Evolutionary conservation across 371 early-diverging fungal genomes (phyloP).

Genomic region (Apophysomyces trapeziformis): DNA sequence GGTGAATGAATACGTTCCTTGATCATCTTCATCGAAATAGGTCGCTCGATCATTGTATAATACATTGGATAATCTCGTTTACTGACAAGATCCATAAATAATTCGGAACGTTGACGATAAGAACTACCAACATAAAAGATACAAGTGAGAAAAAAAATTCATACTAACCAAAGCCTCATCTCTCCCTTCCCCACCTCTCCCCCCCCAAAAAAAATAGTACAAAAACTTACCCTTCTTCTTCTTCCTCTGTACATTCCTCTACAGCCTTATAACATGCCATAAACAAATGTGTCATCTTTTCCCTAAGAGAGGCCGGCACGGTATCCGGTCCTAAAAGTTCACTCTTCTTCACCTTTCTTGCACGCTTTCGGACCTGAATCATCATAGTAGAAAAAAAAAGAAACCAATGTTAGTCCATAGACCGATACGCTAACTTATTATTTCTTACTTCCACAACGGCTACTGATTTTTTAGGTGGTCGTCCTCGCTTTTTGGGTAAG

Average conservation of each 20-base stretch:
- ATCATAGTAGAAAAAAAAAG: neutral
- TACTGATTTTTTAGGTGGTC: slow-evolving; percentile 19
- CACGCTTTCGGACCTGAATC: slow-evolving; percentile 19
- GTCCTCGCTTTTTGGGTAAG: slow-evolving; percentile 18
- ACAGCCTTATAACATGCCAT: slow-evolving; percentile 56
- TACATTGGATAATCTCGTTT: slow-evolving; percentile 79
- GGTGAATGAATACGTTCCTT: slow-evolving; percentile 53
- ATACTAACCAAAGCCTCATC: too few species aligned
- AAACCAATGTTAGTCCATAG: slow-evolving; percentile 1
- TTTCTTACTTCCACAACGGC: slow-evolving; percentile 12
- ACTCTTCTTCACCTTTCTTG: slow-evolving; percentile 19
- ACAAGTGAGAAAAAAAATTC: too few species aligned
- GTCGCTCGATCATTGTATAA: slow-evolving; percentile 76
- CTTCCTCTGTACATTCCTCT: slow-evolving; percentile 50
- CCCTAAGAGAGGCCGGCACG: slow-evolving; percentile 11
- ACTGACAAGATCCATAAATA: slow-evolving; percentile 74
- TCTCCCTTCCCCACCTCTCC: too few species aligned
- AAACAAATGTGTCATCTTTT: slow-evolving; percentile 48
- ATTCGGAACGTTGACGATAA: slow-evolving; percentile 54
- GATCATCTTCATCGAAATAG: slow-evolving; percentile 74
- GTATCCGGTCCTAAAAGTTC: slow-evolving; percentile 26
- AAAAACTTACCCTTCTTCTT: slow-evolving; percentile 44
- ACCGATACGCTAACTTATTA: neutral
- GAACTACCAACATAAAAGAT: slow-evolving; percentile 9
- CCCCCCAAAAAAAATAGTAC: neutral